Evolutionary conservation across 192 early-diverging fungal genomes (phyloP).

Genomic region (Backusella tuberculispora): DNA sequence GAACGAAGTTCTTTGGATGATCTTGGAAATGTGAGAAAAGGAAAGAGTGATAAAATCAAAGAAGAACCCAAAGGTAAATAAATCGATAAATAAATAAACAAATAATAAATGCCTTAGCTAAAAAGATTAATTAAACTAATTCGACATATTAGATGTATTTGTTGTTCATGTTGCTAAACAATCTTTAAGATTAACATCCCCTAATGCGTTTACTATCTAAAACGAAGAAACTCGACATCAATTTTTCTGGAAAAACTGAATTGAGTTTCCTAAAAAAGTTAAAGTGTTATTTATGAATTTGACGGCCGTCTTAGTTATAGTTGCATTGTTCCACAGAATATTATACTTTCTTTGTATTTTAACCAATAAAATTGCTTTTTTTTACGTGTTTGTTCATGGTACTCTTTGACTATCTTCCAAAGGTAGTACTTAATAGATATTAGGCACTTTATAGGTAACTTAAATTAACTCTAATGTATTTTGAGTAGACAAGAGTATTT

Average conservation of each 20-base stretch:
- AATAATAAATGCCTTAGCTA: neutral
- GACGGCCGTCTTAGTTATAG: neutral
- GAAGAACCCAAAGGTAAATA: slow-evolving; percentile 4
- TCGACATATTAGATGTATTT: slow-evolving; percentile 8
- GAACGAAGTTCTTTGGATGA: neutral
- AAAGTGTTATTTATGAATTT: neutral
- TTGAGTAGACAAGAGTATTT: too few species aligned
- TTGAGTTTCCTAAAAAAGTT: neutral
- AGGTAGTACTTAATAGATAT: slow-evolving; percentile 4
- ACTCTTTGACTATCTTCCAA: too few species aligned
- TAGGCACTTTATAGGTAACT: too few species aligned
- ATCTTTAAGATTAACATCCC: slow-evolving; percentile 8
- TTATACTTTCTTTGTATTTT: neutral
- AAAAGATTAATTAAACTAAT: neutral
- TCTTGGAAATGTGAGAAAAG: neutral
- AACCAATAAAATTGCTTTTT: neutral
- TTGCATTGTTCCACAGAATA: too few species aligned
- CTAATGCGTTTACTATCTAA: slow-evolving; percentile 19
- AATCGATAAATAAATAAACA: neutral
- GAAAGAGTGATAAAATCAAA: slow-evolving; percentile 8
- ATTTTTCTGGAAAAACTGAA: slow-evolving; percentile 10
- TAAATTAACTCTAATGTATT: too few species aligned
- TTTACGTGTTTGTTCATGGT: neutral
- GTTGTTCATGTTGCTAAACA: slow-evolving; percentile 2
- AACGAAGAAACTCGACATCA: neutral